These are phyloP conservation scores for Tuber indicum DNA, from an alignment of 495 filamentous ascomycete species.

Conservation along the genomic window DNA sequence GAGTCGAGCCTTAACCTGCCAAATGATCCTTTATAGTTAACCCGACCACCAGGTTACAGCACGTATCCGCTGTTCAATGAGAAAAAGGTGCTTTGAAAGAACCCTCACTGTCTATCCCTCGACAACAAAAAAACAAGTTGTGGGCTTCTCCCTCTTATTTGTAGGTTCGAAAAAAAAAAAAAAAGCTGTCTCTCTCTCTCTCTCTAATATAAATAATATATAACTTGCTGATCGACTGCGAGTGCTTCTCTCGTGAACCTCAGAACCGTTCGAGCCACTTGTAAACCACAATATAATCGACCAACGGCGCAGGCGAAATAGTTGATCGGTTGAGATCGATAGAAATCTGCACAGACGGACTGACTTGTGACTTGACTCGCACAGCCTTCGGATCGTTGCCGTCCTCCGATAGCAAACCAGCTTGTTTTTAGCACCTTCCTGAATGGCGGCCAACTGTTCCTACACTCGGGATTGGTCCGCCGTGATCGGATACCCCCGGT, in stretches of 20 bases:
- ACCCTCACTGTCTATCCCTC: not conserved
- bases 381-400: conserved; percentile 18
- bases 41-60: conserved; percentile 37
- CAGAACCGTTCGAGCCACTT: conserved; percentile 5
- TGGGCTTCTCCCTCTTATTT: not conserved
- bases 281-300: not conserved
- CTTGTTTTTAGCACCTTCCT: conserved; percentile 27
- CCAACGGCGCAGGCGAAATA: not conserved
- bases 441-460: conserved; percentile 21
- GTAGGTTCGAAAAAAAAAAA: not conserved
- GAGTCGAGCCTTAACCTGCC: conserved; percentile 30
- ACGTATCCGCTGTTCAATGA: conserved; percentile 27
- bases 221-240: not conserved
- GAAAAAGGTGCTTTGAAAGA: not conserved
- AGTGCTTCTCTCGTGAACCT: not conserved
- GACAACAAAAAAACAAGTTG: not conserved
- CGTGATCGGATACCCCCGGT: conserved; percentile 9
- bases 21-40: conserved; percentile 18
- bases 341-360: not conserved
- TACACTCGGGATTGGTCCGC: conserved; percentile 30
- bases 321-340: not conserved
- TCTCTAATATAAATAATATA: not conserved
- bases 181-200: not conserved
- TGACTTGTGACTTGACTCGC: conserved; percentile 19
- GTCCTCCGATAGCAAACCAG: conserved; percentile 32